Evolutionary conservation across 345 rosid species (phyloP).

Genomic region (Euphorbia pulcherrima): DNA sequence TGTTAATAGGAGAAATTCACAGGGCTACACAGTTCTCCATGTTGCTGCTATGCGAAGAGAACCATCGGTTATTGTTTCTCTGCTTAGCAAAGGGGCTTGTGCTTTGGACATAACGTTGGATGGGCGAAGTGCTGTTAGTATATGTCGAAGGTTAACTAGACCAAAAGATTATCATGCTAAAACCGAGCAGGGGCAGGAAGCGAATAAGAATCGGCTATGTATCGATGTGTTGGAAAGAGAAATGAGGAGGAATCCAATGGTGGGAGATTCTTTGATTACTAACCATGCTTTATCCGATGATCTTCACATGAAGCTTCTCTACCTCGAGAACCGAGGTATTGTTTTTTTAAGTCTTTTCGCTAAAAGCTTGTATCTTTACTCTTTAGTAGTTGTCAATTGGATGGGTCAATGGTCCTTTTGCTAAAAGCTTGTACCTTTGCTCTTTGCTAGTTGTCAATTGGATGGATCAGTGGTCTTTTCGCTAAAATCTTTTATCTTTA

Average conservation of each 20-base stretch:
- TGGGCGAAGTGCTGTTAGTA: slow-evolving; percentile 78
- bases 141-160: slow-evolving; percentile 76
- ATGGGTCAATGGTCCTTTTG: not conserved
- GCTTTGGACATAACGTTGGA: slow-evolving; percentile 60
- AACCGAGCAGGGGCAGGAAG: slow-evolving; percentile 67
- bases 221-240: slow-evolving; percentile 83
- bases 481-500: not conserved
- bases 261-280: slow-evolving; percentile 41
- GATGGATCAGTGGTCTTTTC: not conserved
- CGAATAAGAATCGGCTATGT: slow-evolving; percentile 73
- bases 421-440: not conserved
- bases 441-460: not conserved
- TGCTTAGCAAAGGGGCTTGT: slow-evolving; percentile 69
- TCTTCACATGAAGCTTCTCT: slow-evolving; percentile 76
- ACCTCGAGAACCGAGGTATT: slow-evolving; percentile 94
- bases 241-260: slow-evolving; percentile 72
- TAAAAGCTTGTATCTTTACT: not conserved
- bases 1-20: slow-evolving; percentile 61
- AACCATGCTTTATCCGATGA: slow-evolving; percentile 61
- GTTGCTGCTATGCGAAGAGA: slow-evolving; percentile 86
- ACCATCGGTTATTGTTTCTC: slow-evolving; percentile 61
- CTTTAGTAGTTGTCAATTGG: not conserved
- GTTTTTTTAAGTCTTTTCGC: slow-evolving; percentile 1
- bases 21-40: slow-evolving; percentile 86
- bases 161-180: slow-evolving; percentile 79